Evolutionary conservation across 1,284 basidiomycete species (phyloP).

Genomic region (Cutaneotrichosporon curvatum): DNA sequence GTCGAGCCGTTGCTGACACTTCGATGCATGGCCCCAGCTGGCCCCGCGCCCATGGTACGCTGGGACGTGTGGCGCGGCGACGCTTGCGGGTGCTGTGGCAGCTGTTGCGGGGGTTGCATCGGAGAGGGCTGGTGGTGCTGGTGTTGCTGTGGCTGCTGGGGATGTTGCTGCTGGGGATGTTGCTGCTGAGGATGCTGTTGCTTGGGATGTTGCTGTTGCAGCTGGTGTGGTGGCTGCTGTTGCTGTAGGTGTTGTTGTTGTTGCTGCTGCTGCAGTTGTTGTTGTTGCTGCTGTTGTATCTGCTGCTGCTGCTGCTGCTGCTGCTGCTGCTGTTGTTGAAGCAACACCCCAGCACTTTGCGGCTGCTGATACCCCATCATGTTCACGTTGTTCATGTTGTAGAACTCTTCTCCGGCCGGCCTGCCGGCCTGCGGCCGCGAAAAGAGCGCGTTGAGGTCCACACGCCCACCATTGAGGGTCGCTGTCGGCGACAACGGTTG

Average conservation of each 20-base stretch:
- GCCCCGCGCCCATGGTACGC: not conserved
- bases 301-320: constrained; percentile 6
- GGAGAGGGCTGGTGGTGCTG: not conserved
- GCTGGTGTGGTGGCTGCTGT: constrained; percentile 2
- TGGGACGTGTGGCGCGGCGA: not conserved
- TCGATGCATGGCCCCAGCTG: not conserved
- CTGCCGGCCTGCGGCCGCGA: not conserved
- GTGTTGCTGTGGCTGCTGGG: not conserved
- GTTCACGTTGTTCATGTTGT: too few relatives aligned
- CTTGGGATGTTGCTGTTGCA: not conserved
- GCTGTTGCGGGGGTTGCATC: not conserved
- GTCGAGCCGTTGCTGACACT: not conserved
- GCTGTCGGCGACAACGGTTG: too few relatives aligned
- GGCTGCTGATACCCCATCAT: too few relatives aligned
- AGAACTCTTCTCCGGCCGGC: not conserved
- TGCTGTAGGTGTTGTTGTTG: constrained; percentile 2
- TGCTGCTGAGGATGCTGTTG: too few relatives aligned
- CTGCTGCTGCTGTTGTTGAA: too few relatives aligned
- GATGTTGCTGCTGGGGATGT: not conserved
- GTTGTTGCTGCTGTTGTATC: constrained; percentile 1
- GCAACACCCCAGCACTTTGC: too few relatives aligned
- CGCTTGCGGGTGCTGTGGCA: not conserved
- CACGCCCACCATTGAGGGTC: not conserved
- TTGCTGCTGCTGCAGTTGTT: too few relatives aligned
- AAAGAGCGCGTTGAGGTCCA: not conserved